Base-by-base conservation (phyloP, 352 stramenopile genomes). In the Globisporangium cystogenes region DNA sequence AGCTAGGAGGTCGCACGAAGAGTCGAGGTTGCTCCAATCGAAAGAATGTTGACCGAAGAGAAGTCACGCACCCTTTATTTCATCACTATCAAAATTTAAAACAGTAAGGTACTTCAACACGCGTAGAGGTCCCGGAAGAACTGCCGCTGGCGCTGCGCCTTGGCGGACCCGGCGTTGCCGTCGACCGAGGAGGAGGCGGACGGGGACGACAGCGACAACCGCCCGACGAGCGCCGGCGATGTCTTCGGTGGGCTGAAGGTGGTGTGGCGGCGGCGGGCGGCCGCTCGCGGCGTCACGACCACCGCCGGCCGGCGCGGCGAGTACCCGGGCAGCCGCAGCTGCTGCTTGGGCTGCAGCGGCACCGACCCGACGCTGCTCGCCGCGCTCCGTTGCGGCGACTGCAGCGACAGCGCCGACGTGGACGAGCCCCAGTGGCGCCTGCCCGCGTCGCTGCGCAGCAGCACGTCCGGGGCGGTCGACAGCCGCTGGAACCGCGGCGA, bases 371-470 rank as follows among this genome's bases (percentile, higher is more conserved):
- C 44, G 7, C 48, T 53, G 7, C 48, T 53, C 3, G 27, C 52
- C 15, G 46, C 33, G 29, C 29, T 51, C 21, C 60, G 53, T 20
- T 73, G 62, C 0, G 70, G 67, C 2, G 70, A 81, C 48, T 62
- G 53, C 44, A 79, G 59, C 7, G 64, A 74, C 29, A 81, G 43
- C n/a, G 70, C 68, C 24, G 68, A 62, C 8, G 64, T 73, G n/a
- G 70, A 81, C 8, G 61, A 75, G 7, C 55, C 52, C 70, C 70
- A 81, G 44, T 81, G 68, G 31, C 70, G 66, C 33, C 51, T 61
- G 15, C 62, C 68, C 7, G 71, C 68, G 49, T 81, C 70, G 26
- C 70, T 81, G 31, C 70, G 68, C 7, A 81, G 60, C 14, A 81
- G 44, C 15, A 81, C 73, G 15, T 76, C 65, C 0, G 70, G 70